Evolutionary conservation across 2,329 filamentous ascomycete species (phyloP).

Genomic region (Monosporascus sp.): DNA sequence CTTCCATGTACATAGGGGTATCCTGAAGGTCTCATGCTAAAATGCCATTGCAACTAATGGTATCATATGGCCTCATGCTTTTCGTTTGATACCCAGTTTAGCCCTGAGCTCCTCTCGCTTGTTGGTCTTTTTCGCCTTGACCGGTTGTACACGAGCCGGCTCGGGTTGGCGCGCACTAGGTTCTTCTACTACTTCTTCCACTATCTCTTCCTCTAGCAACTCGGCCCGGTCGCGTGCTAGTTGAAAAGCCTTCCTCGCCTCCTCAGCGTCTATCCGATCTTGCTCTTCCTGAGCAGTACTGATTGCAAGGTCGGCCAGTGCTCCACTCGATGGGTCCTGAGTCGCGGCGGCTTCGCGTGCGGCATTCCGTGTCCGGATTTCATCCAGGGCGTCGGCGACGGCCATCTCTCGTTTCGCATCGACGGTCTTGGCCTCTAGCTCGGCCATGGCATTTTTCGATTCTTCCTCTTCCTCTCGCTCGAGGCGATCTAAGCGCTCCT

Average conservation of each 20-base stretch:
- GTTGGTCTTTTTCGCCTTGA: background rate
- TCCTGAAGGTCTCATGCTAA: no score
- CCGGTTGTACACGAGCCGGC: background rate
- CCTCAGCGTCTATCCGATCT: background rate
- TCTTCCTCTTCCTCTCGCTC: slow-evolving; percentile 63
- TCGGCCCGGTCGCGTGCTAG: background rate
- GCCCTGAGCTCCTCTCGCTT: background rate
- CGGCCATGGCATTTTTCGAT: slow-evolving; percentile 88
- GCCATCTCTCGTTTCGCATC: slow-evolving; percentile 96
- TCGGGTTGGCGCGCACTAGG: background rate
- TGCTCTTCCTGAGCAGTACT: background rate
- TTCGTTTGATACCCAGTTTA: background rate
- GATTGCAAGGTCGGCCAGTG: background rate
- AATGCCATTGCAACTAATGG: no score
- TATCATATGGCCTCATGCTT: background rate
- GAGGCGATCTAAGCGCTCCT: slow-evolving; percentile 78
- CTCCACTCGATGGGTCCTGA: background rate
- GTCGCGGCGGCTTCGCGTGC: slow-evolving; percentile 65
- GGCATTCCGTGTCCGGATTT: slow-evolving; percentile 89
- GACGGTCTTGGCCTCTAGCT: slow-evolving; percentile 86
- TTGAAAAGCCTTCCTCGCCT: background rate
- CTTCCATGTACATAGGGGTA: no score
- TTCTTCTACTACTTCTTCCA: background rate
- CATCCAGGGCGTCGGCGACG: slow-evolving; percentile 90
- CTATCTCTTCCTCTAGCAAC: background rate